Evolutionary conservation across 1,139 yeast genomes (phyloP).

Genomic region (Debaryomycetaceae sp.): DNA sequence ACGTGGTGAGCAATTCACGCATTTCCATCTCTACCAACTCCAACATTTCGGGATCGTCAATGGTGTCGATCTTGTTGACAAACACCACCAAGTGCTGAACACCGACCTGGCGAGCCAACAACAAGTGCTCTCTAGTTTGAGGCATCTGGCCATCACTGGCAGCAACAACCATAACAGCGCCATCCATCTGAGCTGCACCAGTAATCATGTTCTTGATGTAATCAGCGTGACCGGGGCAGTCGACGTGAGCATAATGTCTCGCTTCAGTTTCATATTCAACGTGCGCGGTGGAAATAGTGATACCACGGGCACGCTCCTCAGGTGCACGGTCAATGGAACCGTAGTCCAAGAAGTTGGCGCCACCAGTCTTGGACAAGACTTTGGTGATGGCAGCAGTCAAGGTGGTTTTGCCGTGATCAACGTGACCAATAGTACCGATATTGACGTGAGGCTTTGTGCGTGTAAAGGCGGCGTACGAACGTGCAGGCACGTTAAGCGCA

Average conservation of each 20-base stretch:
- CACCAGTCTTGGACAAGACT: conserved; percentile 79
- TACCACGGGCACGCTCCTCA: conserved; percentile 99
- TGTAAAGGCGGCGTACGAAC: conserved; percentile 60
- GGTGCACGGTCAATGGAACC: conserved; percentile 95
- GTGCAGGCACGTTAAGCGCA: conserved; percentile 16
- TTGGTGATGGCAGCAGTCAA: conserved; percentile 98
- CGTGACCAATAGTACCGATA: conserved; percentile 88
- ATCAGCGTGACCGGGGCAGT: conserved; percentile 92
- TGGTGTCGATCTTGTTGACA: conserved; percentile 95
- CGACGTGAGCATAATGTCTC: conserved; percentile 23
- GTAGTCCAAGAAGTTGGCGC: conserved; percentile 89
- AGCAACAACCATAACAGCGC: conserved; percentile 98
- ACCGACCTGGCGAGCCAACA: conserved; percentile 99
- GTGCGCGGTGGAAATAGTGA: conserved; percentile 95
- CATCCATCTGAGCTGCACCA: conserved; percentile 99
- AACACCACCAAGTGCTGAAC: conserved; percentile 94
- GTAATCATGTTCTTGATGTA: conserved; percentile 98
- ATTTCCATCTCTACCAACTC: conserved; percentile 99
- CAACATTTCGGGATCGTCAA: conserved; percentile 98
- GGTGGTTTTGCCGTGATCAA: conserved; percentile 98
- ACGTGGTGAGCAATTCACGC: conserved; percentile 86
- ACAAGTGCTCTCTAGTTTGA: conserved; percentile 96
- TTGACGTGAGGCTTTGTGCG: conserved; percentile 95
- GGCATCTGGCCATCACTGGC: conserved; percentile 99
- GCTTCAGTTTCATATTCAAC: conserved; percentile 58